Conservation (phyloP, 148 eudicot species). For the Nepenthes gracilis region DNA sequence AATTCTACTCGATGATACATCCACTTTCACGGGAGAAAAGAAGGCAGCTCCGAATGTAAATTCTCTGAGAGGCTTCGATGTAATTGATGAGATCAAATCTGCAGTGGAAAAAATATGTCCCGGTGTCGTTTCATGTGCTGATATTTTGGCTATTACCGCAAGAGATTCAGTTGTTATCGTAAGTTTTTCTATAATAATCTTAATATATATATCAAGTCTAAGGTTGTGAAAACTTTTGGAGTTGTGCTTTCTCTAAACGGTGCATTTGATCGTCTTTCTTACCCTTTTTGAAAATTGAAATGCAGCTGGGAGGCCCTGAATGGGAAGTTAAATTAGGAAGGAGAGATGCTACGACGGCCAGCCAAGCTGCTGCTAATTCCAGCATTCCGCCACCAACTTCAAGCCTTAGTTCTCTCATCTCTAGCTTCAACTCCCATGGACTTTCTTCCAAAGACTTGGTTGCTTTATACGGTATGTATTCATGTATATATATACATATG, state of each 20-base stretch:
- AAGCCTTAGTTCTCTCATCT: conserved; percentile 13
- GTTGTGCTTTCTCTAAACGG: too few species aligned
- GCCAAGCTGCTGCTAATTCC: conserved; percentile 12
- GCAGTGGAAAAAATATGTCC: conserved; percentile 18
- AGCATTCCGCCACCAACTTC: conserved; percentile 14
- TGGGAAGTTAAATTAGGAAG: conserved; percentile 22
- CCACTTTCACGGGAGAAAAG: conserved; percentile 19
- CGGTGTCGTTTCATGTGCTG: conserved; percentile 21
- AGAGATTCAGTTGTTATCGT: conserved; percentile 21
- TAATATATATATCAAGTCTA: background rate
- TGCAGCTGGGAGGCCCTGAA: conserved; percentile 25
- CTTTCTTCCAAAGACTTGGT: conserved; percentile 17
- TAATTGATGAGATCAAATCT: conserved; percentile 16
- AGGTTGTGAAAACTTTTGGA: too few species aligned
- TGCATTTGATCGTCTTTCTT: background rate
- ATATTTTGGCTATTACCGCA: conserved; percentile 27
- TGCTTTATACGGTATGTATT: conserved; percentile 19
- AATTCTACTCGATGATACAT: conserved; percentile 16
- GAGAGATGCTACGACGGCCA: conserved; percentile 27
- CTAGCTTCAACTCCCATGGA: conserved; percentile 14
- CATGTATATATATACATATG: too few species aligned
- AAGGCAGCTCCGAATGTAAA: conserved; percentile 15
- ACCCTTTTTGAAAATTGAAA: background rate
- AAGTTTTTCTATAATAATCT: background rate
- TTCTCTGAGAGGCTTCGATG: conserved; percentile 19